These are phyloP conservation scores for Closterium sp. DNA, from an alignment of 139 green algal species.

Conservation along the genomic window DNA sequence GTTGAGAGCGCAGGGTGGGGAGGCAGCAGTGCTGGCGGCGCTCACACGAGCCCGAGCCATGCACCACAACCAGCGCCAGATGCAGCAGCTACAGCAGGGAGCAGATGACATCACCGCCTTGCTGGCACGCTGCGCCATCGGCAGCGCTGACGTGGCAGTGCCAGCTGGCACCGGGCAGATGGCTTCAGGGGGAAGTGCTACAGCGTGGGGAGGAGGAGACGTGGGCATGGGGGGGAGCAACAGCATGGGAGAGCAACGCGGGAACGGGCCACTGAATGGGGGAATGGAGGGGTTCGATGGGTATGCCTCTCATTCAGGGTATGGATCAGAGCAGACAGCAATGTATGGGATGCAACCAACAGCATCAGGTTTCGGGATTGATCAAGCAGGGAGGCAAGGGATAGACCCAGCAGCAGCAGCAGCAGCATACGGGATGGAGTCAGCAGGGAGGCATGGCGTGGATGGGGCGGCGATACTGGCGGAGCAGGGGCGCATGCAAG, in stretches of 20 bases:
- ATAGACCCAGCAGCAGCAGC: neutral
- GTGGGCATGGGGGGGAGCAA: neutral
- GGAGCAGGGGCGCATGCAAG: constrained; percentile 5
- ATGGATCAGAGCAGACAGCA: neutral
- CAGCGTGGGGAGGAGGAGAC: neutral
- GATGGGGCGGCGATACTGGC: neutral
- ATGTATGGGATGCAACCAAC: neutral
- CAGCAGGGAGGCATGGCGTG: neutral
- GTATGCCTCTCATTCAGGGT: no score
- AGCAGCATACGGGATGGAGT: neutral
- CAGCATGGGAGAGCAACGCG: neutral
- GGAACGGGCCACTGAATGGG: neutral
- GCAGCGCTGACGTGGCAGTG: neutral
- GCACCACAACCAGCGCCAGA: neutral
- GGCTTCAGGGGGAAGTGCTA: neutral
- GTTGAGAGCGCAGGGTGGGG: neutral
- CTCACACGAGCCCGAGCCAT: neutral
- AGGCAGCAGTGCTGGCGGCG: neutral
- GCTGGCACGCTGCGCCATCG: neutral
- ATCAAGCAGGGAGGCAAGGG: neutral
- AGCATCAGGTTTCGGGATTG: neutral
- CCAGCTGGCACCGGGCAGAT: neutral
- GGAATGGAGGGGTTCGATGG: neutral
- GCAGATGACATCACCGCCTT: neutral
- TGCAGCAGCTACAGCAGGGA: neutral